Percentiles rank a stretch among this genome's conserved stretches.
Conservation (phyloP, 148 eudicot species). For the Nepenthes gracilis region DNA sequence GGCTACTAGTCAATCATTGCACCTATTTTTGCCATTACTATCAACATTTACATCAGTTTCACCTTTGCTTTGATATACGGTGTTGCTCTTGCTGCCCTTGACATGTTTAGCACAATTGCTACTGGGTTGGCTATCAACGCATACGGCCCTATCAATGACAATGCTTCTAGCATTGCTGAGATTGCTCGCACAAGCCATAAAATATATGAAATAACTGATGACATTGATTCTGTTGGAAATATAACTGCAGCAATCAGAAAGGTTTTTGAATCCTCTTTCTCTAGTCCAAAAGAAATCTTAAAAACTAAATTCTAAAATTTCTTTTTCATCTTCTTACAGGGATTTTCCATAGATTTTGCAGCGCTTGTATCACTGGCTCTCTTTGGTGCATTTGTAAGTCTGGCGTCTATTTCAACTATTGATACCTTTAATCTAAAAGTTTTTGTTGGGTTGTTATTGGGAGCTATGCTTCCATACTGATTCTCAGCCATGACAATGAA, state of each 20-base stretch:
- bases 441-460: constrained; percentile 35
- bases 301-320: not conserved
- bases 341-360: constrained; percentile 56
- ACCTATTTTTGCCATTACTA: constrained; percentile 49
- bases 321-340: constrained; percentile 13
- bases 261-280: constrained; percentile 13
- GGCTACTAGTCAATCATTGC: constrained; percentile 51
- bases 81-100: constrained; percentile 46
- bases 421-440: constrained; percentile 41
- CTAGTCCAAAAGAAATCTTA: not conserved
- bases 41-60: constrained; percentile 41
- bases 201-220: constrained; percentile 48
- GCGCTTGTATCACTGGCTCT: constrained; percentile 51
- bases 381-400: constrained; percentile 49
- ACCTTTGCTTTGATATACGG: constrained; percentile 56
- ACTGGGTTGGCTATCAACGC: constrained; percentile 60
- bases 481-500: constrained; percentile 54
- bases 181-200: constrained; percentile 59
- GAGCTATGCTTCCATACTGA: constrained; percentile 51
- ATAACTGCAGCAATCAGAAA: constrained; percentile 59
- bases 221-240: constrained; percentile 60
- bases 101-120: constrained; percentile 25
- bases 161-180: constrained; percentile 59
- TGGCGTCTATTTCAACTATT: constrained; percentile 30
- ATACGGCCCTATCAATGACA: constrained; percentile 57